These are phyloP conservation scores for Boletellus emodensis DNA, from an alignment of 768 basidiomycete species.

Conservation along the genomic window DNA sequence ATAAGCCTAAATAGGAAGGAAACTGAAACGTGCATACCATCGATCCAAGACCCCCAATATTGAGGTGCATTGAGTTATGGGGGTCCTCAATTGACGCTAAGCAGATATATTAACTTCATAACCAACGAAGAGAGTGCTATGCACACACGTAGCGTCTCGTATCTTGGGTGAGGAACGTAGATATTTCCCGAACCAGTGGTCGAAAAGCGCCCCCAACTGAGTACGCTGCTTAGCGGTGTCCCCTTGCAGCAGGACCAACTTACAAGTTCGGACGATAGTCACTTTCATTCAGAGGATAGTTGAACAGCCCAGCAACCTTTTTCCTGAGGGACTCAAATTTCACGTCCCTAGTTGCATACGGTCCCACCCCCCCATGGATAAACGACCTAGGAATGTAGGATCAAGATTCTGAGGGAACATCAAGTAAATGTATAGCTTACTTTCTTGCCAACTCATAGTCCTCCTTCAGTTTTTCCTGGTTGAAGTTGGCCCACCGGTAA, in stretches of 20 bases:
- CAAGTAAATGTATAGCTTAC: slow-evolving; percentile 1
- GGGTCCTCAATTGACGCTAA: slow-evolving; percentile 18
- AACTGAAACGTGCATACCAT: slow-evolving; percentile 10
- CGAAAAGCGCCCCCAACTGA: too few relatives aligned
- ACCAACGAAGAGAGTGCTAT: too few relatives aligned
- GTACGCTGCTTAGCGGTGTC: too few relatives aligned
- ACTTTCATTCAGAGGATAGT: slow-evolving; percentile 7
- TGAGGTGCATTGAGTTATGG: slow-evolving; percentile 18
- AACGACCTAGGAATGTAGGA: background rate
- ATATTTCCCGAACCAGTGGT: too few relatives aligned
- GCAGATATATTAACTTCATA: too few relatives aligned
- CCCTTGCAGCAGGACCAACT: background rate
- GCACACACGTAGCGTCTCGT: too few relatives aligned
- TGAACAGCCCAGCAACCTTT: slow-evolving; percentile 13
- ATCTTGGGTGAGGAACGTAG: too few relatives aligned
- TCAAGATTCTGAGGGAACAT: background rate
- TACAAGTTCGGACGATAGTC: slow-evolving; percentile 16
- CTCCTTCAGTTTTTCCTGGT: slow-evolving; percentile 3
- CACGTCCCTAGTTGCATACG: too few relatives aligned
- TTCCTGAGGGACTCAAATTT: slow-evolving; percentile 4
- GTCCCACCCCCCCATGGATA: too few relatives aligned
- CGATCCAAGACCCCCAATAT: slow-evolving; percentile 13
- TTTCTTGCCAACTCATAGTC: slow-evolving; percentile 8
- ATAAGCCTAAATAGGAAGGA: background rate
- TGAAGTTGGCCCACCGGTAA: background rate